Percentiles rank a stretch among this genome's conserved stretches.
These are phyloP conservation scores for Polytolypa hystricis DNA, from an alignment of 2,329 filamentous ascomycete species.

Conservation along the genomic window DNA sequence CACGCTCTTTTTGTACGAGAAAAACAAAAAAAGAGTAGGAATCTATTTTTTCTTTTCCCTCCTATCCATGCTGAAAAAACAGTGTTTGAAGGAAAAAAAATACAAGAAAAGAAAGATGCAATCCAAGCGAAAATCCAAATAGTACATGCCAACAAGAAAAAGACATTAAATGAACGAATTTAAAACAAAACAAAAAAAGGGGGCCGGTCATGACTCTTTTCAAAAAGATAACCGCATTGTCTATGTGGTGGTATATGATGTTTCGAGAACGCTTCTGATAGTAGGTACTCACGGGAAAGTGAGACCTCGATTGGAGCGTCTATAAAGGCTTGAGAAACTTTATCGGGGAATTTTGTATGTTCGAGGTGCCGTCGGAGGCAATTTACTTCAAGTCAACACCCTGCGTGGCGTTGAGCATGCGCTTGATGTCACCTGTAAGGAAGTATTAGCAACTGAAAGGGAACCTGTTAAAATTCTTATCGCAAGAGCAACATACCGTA, in stretches of 20 bases:
- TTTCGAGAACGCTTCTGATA: background rate
- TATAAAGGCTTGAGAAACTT: background rate
- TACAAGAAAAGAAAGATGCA: background rate
- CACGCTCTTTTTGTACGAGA: too few species aligned
- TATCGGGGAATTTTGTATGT: background rate
- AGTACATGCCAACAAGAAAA: slow-evolving; percentile 1
- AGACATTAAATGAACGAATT: background rate
- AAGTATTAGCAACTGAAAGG: slow-evolving; percentile 9
- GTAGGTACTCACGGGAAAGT: background rate
- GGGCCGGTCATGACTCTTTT: slow-evolving; percentile 1
- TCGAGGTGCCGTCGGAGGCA: slow-evolving; percentile 1
- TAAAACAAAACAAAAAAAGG: background rate
- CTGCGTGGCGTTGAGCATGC: slow-evolving; percentile 57
- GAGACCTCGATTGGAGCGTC: background rate
- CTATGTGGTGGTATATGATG: slow-evolving; percentile 2
- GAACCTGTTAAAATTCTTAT: background rate
- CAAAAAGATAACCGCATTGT: slow-evolving; percentile 1
- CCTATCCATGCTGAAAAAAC: too few species aligned
- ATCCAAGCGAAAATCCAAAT: background rate
- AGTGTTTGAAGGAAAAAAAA: too few species aligned
- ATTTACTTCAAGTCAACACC: slow-evolving; percentile 58
- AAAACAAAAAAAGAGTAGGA: too few species aligned
- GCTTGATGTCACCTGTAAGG: slow-evolving; percentile 45
- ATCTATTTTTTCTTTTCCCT: too few species aligned
- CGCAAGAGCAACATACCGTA: slow-evolving; percentile 39